A percentile compares a stretch with the other conserved stretches of the same genome.
Conservation (phyloP, 306 rosid genomes). For the Leucaena leucocephala region DNA sequence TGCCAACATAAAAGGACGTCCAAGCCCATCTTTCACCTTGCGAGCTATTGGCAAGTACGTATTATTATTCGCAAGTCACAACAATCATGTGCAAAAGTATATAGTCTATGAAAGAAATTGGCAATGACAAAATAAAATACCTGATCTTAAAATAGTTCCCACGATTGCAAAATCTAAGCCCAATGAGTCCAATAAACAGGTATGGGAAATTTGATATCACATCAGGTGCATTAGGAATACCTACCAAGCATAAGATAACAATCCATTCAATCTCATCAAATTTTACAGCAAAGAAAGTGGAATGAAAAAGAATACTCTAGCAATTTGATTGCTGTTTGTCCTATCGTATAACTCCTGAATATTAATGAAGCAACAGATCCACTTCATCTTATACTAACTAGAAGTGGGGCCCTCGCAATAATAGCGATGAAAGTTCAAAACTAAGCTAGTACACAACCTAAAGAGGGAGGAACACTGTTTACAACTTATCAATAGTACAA, state of each 20-base stretch:
- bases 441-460: not conserved
- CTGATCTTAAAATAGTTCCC: conserved; percentile 73
- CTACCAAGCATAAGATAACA: conserved; percentile 40
- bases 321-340: not conserved
- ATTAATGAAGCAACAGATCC: not conserved
- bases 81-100: conserved; percentile 7
- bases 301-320: not conserved
- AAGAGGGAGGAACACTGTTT: not conserved
- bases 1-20: conserved; percentile 83
- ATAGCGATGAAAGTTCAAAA: not conserved
- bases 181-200: conserved; percentile 70
- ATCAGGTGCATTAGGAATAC: conserved; percentile 79
- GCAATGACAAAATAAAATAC: conserved; percentile 42
- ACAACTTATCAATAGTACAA: not conserved
- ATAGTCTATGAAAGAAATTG: not conserved
- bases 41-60: conserved; percentile 48
- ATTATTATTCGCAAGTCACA: conserved; percentile 1
- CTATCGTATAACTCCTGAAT: not conserved
- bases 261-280: not conserved
- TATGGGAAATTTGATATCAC: conserved; percentile 91
- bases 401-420: not conserved
- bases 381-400: not conserved
- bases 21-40: conserved; percentile 91
- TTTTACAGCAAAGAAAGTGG: not conserved
- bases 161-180: conserved; percentile 66